These are phyloP conservation scores for Pythium brachiatum DNA, from an alignment of 352 stramenopile species.

Conservation along the genomic window DNA sequence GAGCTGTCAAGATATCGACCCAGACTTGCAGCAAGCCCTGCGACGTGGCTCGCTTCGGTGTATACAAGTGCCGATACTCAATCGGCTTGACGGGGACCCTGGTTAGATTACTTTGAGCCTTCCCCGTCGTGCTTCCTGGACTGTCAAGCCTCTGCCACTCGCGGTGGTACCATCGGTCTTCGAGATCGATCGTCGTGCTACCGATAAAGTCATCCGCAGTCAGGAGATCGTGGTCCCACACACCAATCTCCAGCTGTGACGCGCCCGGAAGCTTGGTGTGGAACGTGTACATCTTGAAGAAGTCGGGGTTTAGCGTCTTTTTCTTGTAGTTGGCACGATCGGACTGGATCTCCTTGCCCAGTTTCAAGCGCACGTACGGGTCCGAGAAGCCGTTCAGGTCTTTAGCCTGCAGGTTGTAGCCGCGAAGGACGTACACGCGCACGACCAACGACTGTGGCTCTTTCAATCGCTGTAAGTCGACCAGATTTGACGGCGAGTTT, in stretches of 20 bases:
- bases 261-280: conserved; percentile 67
- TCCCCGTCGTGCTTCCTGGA: conserved; percentile 23
- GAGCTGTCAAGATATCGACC: conserved; percentile 87
- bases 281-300: conserved; percentile 68
- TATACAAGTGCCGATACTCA: conserved; percentile 87
- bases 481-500: conserved; percentile 8
- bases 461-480: conserved; percentile 50
- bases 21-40: conserved; percentile 80
- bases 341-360: conserved; percentile 70
- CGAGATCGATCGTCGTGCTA: conserved; percentile 89
- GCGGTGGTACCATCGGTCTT: conserved; percentile 92
- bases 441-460: conserved; percentile 59
- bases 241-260: conserved; percentile 72
- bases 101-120: neutral
- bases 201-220: conserved; percentile 85
- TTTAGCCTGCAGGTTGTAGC: conserved; percentile 72
- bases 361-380: conserved; percentile 69
- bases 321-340: conserved; percentile 62
- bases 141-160: conserved; percentile 73
- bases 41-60: conserved; percentile 56
- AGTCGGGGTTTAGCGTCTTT: conserved; percentile 80
- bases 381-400: conserved; percentile 78
- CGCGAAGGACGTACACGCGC: conserved; percentile 73
- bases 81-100: conserved; percentile 72
- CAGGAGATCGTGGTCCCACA: conserved; percentile 81